These are phyloP conservation scores for Fraxinus excelsior DNA, from an alignment of 257 asterid genomes.

Conservation along the genomic window DNA sequence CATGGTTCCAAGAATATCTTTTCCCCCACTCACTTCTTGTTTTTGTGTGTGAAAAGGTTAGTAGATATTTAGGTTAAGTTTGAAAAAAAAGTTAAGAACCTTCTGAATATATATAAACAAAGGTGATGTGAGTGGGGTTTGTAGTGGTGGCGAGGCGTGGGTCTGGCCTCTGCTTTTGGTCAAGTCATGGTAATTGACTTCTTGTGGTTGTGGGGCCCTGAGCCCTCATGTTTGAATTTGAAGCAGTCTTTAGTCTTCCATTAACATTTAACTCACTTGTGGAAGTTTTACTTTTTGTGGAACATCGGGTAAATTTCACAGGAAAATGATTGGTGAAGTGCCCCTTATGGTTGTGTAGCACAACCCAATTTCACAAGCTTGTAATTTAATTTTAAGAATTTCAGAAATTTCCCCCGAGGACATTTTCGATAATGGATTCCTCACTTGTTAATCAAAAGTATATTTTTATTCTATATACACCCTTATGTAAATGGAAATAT, in stretches of 20 bases:
- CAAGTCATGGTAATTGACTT: slow-evolving; percentile 43
- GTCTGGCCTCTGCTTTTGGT: slow-evolving; percentile 5
- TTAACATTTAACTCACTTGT: not conserved
- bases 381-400: too few relatives aligned
- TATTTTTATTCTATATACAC: too few relatives aligned
- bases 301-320: too few relatives aligned
- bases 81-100: slow-evolving; percentile 10
- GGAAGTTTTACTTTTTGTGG: not conserved
- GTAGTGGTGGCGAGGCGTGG: not conserved
- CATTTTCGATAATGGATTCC: too few relatives aligned
- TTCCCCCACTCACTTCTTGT: not conserved
- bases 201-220: not conserved
- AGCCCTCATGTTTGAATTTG: slow-evolving; percentile 5
- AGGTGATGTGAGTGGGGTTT: not conserved
- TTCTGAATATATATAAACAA: not conserved
- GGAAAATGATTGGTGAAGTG: too few relatives aligned
- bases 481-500: too few relatives aligned
- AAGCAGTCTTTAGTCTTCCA: slow-evolving; percentile 21
- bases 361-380: too few relatives aligned
- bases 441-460: too few relatives aligned
- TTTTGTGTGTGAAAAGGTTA: slow-evolving; percentile 11
- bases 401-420: too few relatives aligned
- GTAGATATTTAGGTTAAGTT: not conserved
- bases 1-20: slow-evolving; percentile 11
- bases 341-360: too few relatives aligned